phyloP scores from a whole-genome alignment of 2,329 filamentous ascomycete genomes.

The Botrytis paeoniae region DNA sequence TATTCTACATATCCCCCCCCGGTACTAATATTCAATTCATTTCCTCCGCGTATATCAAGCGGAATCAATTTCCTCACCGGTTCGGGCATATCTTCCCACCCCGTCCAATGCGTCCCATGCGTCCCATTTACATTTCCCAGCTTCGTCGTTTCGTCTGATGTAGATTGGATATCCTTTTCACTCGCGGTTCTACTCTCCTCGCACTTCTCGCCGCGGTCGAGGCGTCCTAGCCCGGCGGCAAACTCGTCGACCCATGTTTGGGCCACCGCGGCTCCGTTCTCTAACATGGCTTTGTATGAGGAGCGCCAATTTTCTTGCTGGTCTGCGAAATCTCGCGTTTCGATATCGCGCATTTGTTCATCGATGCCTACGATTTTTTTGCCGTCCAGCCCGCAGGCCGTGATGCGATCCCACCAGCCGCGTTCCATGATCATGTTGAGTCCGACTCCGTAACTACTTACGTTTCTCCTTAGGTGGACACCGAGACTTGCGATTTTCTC shows the following conservation, averaged over 20 bases:
- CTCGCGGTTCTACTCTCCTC: background rate
- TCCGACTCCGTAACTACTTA: slow-evolving; percentile 81
- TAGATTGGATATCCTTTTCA: background rate
- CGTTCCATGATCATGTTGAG: slow-evolving; percentile 69
- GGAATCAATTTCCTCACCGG: background rate
- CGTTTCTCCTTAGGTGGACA: slow-evolving; percentile 81
- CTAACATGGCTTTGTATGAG: background rate
- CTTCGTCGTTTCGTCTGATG: background rate
- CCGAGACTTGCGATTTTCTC: slow-evolving; percentile 87
- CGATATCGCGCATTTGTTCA: background rate
- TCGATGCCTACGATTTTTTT: slow-evolving; percentile 72
- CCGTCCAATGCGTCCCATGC: background rate
- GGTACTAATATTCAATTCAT: background rate
- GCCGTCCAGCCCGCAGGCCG: slow-evolving; percentile 84
- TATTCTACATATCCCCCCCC: background rate
- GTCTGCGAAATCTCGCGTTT: background rate
- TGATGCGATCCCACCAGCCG: slow-evolving; percentile 68
- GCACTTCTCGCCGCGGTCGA: background rate
- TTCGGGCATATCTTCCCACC: background rate
- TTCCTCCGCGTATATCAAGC: background rate
- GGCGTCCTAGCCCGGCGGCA: background rate
- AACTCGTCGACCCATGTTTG: background rate
- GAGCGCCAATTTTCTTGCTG: too few relatives aligned
- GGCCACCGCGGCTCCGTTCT: background rate
- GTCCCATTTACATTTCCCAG: too few relatives aligned